Evolutionary conservation across 1,139 yeast species (phyloP).

Genomic region (Candida sojae): DNA sequence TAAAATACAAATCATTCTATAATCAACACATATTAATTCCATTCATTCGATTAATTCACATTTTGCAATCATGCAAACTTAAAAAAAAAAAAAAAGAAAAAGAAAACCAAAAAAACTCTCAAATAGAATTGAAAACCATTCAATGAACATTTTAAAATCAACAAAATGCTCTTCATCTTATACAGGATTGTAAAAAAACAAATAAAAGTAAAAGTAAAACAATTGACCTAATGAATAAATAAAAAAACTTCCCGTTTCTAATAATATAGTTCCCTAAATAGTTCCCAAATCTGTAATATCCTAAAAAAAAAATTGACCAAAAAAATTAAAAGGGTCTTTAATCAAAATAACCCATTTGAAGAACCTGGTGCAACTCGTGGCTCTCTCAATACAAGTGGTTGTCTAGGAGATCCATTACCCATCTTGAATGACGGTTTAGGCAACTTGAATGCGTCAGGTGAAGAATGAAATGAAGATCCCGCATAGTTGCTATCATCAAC

Average conservation of each 20-base stretch:
- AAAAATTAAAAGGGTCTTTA: background rate
- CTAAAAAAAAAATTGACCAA: background rate
- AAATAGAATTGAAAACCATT: background rate
- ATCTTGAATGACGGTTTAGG: slow-evolving; percentile 55
- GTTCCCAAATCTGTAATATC: background rate
- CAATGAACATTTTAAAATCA: background rate
- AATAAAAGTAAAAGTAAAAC: background rate
- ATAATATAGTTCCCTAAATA: background rate
- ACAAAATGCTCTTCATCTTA: background rate
- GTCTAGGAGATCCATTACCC: slow-evolving; percentile 8
- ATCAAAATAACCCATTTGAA: background rate
- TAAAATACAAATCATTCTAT: background rate
- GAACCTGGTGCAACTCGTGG: background rate
- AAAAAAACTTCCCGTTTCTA: background rate
- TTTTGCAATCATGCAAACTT: background rate
- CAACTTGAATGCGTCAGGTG: slow-evolving; percentile 57
- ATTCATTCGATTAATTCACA: no score
- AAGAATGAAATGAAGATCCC: slow-evolving; percentile 59
- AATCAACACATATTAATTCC: background rate
- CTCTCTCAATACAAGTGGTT: slow-evolving; percentile 5
- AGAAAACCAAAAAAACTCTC: background rate
- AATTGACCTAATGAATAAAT: background rate
- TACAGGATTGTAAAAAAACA: background rate
- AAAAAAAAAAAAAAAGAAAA: background rate
- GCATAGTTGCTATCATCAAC: slow-evolving; percentile 40